Conservation (phyloP, 768 basidiomycete genomes). For the Phlegmacium glaucopus region DNA sequence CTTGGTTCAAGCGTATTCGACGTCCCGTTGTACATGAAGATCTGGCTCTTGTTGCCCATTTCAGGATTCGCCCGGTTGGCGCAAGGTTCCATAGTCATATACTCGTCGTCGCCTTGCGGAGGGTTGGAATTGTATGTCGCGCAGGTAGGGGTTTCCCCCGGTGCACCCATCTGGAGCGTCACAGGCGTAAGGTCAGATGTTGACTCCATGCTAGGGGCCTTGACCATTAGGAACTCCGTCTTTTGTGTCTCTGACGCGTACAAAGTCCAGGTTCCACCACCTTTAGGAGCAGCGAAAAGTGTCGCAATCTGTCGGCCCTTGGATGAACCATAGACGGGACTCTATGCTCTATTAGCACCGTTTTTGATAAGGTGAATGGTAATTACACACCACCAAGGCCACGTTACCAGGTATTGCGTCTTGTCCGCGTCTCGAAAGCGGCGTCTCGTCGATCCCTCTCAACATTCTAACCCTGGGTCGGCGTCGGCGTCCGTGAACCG, state of each 20-base stretch:
- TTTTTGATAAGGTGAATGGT: not conserved
- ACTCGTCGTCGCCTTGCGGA: constrained; percentile 20
- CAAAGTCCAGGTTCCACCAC: constrained; percentile 34
- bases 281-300: constrained; percentile 12
- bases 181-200: constrained; percentile 24
- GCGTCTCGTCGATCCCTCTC: constrained; percentile 6
- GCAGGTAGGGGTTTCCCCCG: constrained; percentile 42
- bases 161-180: constrained; percentile 30
- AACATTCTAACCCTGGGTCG: constrained; percentile 5
- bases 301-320: constrained; percentile 15
- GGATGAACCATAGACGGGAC: constrained; percentile 7
- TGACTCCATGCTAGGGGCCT: not conserved
- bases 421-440: not conserved
- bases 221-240: constrained; percentile 42
- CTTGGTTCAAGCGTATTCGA: constrained; percentile 54
- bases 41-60: constrained; percentile 44
- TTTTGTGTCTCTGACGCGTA: constrained; percentile 47
- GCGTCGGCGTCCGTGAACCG: constrained; percentile 8
- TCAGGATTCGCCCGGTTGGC: constrained; percentile 8
- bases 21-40: constrained; percentile 50
- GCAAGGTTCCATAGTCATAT: constrained; percentile 35
- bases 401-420: not conserved
- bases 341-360: constrained; percentile 4
- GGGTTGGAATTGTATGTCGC: constrained; percentile 61
- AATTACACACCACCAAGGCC: constrained; percentile 5